These are phyloP conservation scores for Cicer cuneatum DNA, from an alignment of 306 rosid genomes.

Conservation along the genomic window DNA sequence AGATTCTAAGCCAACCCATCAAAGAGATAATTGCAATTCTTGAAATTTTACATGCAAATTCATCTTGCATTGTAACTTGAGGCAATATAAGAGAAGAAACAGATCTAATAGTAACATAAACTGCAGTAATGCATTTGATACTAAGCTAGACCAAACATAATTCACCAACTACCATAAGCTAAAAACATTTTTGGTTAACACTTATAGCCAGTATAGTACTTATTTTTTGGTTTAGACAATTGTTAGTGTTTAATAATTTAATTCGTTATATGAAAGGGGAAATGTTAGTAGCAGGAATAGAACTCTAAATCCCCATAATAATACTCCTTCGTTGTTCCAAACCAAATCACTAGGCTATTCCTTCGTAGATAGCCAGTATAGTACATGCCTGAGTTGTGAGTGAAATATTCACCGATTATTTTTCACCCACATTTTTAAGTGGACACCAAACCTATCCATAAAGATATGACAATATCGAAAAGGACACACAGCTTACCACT, in stretches of 20 bases:
- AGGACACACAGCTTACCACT: conserved; percentile 58
- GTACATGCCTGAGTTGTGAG: conserved; percentile 1
- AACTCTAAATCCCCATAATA: no score
- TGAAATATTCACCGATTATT: conserved; percentile 2
- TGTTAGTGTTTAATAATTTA: no score
- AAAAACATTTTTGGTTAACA: neutral
- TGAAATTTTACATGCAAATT: conserved; percentile 23
- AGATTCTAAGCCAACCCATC: conserved; percentile 13
- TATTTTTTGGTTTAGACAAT: no score
- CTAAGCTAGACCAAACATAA: conserved; percentile 1
- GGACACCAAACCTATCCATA: neutral
- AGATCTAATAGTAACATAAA: neutral
- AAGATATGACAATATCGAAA: conserved; percentile 25
- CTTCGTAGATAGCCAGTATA: neutral
- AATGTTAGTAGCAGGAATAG: no score
- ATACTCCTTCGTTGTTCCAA: no score
- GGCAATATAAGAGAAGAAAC: conserved; percentile 10
- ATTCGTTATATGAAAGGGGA: no score
- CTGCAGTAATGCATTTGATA: conserved; percentile 9
- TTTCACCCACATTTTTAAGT: conserved; percentile 20
- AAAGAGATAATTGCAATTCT: conserved; percentile 28
- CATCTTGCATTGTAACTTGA: conserved; percentile 15
- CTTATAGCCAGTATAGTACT: neutral
- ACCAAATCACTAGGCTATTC: no score
- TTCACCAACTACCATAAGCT: conserved; percentile 7